Evolutionary conservation across 1,139 yeast genomes (phyloP).

Genomic region (Nakaseomyces sp.): DNA sequence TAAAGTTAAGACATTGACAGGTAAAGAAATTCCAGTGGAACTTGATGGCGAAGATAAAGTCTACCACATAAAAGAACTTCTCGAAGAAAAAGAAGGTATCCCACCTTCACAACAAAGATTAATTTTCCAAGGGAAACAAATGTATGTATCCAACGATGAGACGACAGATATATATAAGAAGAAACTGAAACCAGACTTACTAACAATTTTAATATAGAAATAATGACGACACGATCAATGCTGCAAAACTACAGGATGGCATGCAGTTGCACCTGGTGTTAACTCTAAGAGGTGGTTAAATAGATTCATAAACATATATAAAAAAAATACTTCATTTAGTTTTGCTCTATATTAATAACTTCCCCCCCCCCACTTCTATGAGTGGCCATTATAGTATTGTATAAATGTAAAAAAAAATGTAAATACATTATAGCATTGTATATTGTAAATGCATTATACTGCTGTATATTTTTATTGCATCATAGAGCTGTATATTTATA

Average conservation of each 20-base stretch:
- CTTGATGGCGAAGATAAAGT: constrained; percentile 68
- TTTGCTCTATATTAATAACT: no score
- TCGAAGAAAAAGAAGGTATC: constrained; percentile 95
- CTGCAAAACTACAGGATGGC: constrained; percentile 62
- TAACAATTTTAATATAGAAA: not conserved
- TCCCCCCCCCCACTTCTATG: no score
- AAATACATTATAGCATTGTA: no score
- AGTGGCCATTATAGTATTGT: no score
- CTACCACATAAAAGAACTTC: constrained; percentile 76
- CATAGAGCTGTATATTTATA: no score
- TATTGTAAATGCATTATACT: no score
- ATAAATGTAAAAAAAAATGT: no score
- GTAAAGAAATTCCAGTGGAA: constrained; percentile 71
- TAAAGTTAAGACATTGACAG: constrained; percentile 53
- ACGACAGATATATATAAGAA: no score
- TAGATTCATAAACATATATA: no score
- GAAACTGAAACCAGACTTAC: no score
- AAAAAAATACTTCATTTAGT: no score
- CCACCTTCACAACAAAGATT: constrained; percentile 94
- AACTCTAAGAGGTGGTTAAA: constrained; percentile 75
- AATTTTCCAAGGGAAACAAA: constrained; percentile 84
- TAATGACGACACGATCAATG: constrained; percentile 61
- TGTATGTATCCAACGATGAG: constrained; percentile 48
- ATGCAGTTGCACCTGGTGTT: constrained; percentile 80
- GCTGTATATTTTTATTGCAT: no score